phyloP scores from a whole-genome alignment of 352 stramenopile genomes.

The Globisporangium recalcitrans region DNA sequence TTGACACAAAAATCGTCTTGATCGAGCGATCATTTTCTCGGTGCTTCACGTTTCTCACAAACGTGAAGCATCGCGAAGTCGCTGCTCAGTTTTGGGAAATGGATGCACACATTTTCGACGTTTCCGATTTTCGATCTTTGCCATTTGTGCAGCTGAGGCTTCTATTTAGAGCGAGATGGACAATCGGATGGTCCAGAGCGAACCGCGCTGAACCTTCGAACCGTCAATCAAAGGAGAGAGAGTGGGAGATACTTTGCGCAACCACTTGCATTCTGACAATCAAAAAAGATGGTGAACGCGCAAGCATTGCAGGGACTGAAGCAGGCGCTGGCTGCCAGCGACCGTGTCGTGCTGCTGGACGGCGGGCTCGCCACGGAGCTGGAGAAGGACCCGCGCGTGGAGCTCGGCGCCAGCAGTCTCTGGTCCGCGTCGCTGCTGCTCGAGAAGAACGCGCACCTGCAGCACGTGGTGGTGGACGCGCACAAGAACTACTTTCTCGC shows the following conservation, averaged over 20 bases:
- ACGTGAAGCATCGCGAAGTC: no score
- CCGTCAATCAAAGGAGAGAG: background rate
- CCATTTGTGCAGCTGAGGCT: no score
- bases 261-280: background rate
- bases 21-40: no score
- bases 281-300: slow-evolving; percentile 17
- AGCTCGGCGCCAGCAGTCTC: slow-evolving; percentile 46
- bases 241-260: slow-evolving; percentile 4
- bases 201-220: background rate
- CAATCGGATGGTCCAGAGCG: no score
- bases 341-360: slow-evolving; percentile 57
- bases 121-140: no score
- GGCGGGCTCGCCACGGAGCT: slow-evolving; percentile 75
- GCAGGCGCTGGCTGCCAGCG: slow-evolving; percentile 22
- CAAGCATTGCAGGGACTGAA: slow-evolving; percentile 29
- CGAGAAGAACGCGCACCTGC: slow-evolving; percentile 42
- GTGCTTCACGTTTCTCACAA: no score
- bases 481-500: slow-evolving; percentile 75
- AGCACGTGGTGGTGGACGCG: slow-evolving; percentile 54
- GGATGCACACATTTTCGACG: no score
- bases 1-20: no score
- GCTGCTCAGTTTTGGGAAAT: no score
- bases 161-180: slow-evolving; percentile 1
- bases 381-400: slow-evolving; percentile 62
- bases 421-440: slow-evolving; percentile 74